Evolutionary conservation across 2,329 filamentous ascomycete genomes (phyloP).

Genomic region (Davidsoniella neocaledoniae): DNA sequence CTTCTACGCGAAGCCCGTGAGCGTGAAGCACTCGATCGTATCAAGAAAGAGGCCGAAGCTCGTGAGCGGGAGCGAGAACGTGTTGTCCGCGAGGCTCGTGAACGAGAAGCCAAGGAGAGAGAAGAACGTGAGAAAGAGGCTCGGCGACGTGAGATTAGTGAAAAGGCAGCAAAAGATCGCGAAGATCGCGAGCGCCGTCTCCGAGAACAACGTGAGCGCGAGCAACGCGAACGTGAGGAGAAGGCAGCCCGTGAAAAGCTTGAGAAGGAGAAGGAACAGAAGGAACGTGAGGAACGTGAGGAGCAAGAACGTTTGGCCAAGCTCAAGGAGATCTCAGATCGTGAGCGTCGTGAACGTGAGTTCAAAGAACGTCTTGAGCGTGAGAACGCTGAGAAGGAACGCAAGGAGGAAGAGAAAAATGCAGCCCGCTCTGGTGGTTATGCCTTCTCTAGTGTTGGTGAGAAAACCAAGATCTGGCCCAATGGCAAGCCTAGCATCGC

Average conservation of each 20-base stretch:
- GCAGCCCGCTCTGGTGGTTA: constrained; percentile 26
- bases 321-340: constrained; percentile 23
- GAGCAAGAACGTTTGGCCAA: constrained; percentile 18
- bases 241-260: constrained; percentile 17
- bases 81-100: constrained; percentile 8
- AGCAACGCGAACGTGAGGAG: constrained; percentile 24
- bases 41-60: constrained; percentile 11
- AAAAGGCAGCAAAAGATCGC: background rate
- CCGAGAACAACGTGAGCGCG: constrained; percentile 24
- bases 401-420: constrained; percentile 17
- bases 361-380: constrained; percentile 25
- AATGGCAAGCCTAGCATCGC: constrained; percentile 34
- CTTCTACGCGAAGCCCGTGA: constrained; percentile 5
- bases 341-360: constrained; percentile 28
- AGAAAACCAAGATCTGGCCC: constrained; percentile 55
- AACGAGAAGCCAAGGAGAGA: constrained; percentile 20
- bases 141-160: background rate
- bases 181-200: constrained; percentile 2
- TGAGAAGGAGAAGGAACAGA: constrained; percentile 19
- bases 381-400: constrained; percentile 21
- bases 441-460: constrained; percentile 47
- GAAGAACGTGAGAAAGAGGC: constrained; percentile 8
- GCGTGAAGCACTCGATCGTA: constrained; percentile 6
- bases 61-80: constrained; percentile 44
- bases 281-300: constrained; percentile 18